Evolutionary conservation across 768 basidiomycete genomes (phyloP).

Genomic region (Panellus pusillus): DNA sequence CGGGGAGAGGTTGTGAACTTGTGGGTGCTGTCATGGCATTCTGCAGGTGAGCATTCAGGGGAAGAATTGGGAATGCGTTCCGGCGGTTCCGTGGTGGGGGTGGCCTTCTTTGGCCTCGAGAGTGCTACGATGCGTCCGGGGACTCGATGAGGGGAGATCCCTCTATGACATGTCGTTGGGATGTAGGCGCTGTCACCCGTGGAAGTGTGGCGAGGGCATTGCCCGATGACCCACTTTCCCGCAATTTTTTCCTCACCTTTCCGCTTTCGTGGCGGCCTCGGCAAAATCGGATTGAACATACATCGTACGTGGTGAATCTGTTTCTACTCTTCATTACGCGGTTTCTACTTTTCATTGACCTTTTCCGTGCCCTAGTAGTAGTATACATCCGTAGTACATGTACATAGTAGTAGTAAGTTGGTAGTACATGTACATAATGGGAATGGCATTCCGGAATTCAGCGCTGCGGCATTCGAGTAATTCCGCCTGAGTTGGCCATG

Average conservation of each 20-base stretch:
- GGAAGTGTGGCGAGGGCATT: constrained; percentile 15
- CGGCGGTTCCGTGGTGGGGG: constrained; percentile 19
- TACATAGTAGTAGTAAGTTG: no score
- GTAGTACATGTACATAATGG: no score
- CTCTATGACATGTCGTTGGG: constrained; percentile 4
- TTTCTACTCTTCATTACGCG: no score
- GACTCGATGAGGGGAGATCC: constrained; percentile 4
- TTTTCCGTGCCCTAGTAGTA: no score
- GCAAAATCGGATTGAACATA: no score
- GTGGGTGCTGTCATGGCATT: constrained; percentile 3
- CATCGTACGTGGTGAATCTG: no score
- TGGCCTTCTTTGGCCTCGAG: constrained; percentile 12
- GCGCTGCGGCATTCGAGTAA: no score
- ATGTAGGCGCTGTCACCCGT: constrained; percentile 11
- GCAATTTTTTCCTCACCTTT: constrained; percentile 13
- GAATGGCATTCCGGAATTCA: no score
- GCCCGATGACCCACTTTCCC: constrained; percentile 13
- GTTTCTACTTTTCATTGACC: no score
- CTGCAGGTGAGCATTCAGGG: constrained; percentile 12
- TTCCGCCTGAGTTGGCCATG: no score
- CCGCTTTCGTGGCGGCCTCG: constrained; percentile 15
- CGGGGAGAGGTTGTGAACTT: constrained; percentile 15
- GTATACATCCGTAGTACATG: no score
- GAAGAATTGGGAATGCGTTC: constrained; percentile 7
- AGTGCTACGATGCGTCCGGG: constrained; percentile 12